Evolutionary conservation across 805 yeast species (phyloP), one percentile per base, ranked within the genome.

Genomic region (Dipodascus geniculatus): DNA sequence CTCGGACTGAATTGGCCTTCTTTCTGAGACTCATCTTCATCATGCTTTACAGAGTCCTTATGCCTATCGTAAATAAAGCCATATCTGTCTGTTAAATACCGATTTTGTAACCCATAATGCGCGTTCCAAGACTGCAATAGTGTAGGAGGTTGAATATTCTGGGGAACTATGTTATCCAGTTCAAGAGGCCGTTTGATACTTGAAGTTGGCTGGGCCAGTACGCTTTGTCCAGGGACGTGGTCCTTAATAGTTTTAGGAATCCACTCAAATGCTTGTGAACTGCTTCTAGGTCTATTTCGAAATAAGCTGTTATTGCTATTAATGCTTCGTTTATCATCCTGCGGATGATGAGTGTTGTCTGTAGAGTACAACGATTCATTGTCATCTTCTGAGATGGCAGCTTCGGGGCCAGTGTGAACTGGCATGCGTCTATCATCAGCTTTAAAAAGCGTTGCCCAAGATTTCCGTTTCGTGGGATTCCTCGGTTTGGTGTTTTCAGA

Each of bases 11-110:
- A 8, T 9, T 33, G 38, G 8, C 31, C 38, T 44, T 22, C 33
- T 8, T 23, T 4, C 23, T 48, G 38, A 3, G 48, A 23, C 23
- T 20, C 49, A 20, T 22, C 31, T 6, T 47, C 49, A n/a, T 23
- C 31, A 6, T 6, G 28, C n/a, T 47, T 47, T 17, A 14, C 23
- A 9, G 42, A 19, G 22, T 51, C 28, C 8, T 47, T 38, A 22
- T 52, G 52, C 63, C 71, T 51, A 60, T 70, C 71, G 56, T 71
- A 69, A 31, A 77, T 65, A 58, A 78, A 78, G 1, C 82, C 82
- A 62, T 71, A 77, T 57, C 73, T 66, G 61, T 78, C 82, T 11
- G 78, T 69, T 35, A 70, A 62, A 42, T 49, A 48, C 38, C 51
- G 54, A 42, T 60, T 58, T 42, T 60, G 52, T 20, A 60, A 52